These are phyloP conservation scores for Cladophialophora carrionii DNA, from an alignment of 2,329 filamentous ascomycete genomes.

Conservation along the genomic window DNA sequence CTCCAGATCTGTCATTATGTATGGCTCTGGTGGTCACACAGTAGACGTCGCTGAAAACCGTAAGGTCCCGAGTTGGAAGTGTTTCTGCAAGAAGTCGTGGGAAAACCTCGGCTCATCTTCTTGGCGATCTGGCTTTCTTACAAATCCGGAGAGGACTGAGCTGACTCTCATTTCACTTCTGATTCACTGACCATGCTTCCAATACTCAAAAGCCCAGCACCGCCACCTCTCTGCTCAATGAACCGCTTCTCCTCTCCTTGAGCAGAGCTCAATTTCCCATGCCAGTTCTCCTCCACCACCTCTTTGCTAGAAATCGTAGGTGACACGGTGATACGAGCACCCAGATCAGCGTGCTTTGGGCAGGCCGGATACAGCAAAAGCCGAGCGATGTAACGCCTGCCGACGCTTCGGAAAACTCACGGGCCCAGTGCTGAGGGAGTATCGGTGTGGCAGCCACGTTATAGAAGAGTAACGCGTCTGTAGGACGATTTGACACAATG, in stretches of 20 bases:
- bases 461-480: conserved; percentile 2
- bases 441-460: conserved; percentile 8
- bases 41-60: not conserved
- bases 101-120: not conserved
- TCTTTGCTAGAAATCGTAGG: not conserved
- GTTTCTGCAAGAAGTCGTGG: not conserved
- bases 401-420: not conserved
- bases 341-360: not conserved
- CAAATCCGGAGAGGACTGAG: not conserved
- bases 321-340: not conserved
- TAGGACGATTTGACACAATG: not conserved
- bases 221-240: not conserved
- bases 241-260: not conserved
- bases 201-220: not conserved
- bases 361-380: not conserved
- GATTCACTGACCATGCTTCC: not conserved
- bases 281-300: not conserved
- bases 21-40: not conserved
- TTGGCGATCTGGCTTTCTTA: not conserved
- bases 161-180: not conserved
- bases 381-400: not conserved
- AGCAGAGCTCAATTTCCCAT: not conserved
- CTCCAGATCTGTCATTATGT: conserved; percentile 24
- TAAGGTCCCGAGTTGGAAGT: no score
- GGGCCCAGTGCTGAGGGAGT: not conserved